Evolutionary conservation across 345 rosid species (phyloP).

Genomic region (Populus alba): DNA sequence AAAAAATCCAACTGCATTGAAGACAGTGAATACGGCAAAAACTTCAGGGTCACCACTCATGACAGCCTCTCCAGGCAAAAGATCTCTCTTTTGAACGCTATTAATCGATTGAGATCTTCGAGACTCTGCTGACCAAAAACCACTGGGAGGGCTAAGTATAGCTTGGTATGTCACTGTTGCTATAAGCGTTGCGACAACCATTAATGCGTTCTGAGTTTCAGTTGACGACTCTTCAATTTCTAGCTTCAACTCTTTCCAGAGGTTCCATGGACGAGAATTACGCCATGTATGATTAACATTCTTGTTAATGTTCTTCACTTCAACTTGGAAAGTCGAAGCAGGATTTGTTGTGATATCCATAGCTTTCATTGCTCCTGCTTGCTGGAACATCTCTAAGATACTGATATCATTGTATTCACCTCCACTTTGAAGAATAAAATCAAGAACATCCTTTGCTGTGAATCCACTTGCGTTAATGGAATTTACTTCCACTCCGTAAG

Average conservation of each 20-base stretch:
- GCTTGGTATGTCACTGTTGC: conserved; percentile 18
- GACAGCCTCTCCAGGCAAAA: conserved; percentile 9
- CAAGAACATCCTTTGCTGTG: conserved; percentile 8
- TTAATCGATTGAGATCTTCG: background rate
- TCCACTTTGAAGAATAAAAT: conserved; percentile 5
- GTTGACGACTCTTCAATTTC: background rate
- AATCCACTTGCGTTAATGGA: conserved; percentile 3
- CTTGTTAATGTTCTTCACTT: background rate
- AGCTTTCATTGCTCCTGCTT: conserved; percentile 1
- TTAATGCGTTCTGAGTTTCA: conserved; percentile 4
- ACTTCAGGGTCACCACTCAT: conserved; percentile 3
- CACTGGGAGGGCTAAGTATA: conserved; percentile 14
- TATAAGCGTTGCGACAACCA: conserved; percentile 20
- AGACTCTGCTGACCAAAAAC: background rate
- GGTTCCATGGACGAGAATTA: background rate
- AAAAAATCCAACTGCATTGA: conserved; percentile 7
- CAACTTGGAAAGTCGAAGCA: background rate
- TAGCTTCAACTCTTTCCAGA: background rate
- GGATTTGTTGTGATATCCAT: background rate
- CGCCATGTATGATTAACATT: background rate
- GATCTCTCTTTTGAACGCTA: background rate
- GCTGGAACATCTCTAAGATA: background rate
- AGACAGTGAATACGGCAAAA: conserved; percentile 3
- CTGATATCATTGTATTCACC: background rate
- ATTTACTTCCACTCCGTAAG: background rate